phyloP scores from a whole-genome alignment of 768 basidiomycete genomes.

The Phanerodontia chrysosporium region DNA sequence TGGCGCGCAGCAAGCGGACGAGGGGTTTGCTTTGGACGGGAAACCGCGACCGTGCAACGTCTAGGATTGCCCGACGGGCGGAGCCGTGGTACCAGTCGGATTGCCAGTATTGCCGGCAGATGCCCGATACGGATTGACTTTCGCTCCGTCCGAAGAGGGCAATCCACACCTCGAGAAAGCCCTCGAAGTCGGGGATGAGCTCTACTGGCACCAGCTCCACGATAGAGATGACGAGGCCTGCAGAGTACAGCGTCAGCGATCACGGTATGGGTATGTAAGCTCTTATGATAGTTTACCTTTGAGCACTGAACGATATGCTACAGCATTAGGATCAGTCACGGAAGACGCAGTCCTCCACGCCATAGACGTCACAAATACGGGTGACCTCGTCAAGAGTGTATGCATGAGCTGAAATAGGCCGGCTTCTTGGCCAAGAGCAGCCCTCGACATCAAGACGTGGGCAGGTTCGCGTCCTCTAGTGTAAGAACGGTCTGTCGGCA shows the following conservation, averaged over 20 bases:
- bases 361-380: constrained; percentile 69
- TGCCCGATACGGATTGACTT: constrained; percentile 53
- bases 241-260: neutral
- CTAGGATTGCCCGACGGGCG: constrained; percentile 75
- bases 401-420: constrained; percentile 57
- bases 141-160: constrained; percentile 76
- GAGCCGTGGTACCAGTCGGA: constrained; percentile 65
- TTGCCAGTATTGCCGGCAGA: constrained; percentile 83
- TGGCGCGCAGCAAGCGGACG: constrained; percentile 65
- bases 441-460: constrained; percentile 53
- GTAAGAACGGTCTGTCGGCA: constrained; percentile 39
- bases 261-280: too few relatives aligned
- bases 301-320: constrained; percentile 75
- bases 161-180: constrained; percentile 72
- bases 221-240: constrained; percentile 74
- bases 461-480: constrained; percentile 57
- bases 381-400: constrained; percentile 60
- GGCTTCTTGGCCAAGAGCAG: constrained; percentile 52
- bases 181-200: constrained; percentile 69
- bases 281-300: constrained; percentile 68
- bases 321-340: constrained; percentile 70
- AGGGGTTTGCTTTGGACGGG: constrained; percentile 74
- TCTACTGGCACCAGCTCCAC: constrained; percentile 75
- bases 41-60: constrained; percentile 78
- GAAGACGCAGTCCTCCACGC: constrained; percentile 68